These are phyloP conservation scores for Kazachstania martiniae DNA, from an alignment of 805 yeast species.

Conservation along the genomic window DNA sequence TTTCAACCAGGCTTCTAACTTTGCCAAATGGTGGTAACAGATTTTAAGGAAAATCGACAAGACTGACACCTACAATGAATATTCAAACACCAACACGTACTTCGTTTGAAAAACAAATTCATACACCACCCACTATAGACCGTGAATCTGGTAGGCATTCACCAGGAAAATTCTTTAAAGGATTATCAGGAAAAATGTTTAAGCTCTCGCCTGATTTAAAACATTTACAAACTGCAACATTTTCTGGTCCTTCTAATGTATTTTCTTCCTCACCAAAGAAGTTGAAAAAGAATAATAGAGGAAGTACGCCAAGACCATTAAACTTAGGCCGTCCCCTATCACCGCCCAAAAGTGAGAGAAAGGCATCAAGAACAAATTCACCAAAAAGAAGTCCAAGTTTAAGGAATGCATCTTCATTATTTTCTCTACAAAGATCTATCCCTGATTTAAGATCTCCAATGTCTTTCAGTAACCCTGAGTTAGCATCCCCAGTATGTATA, in stretches of 20 bases:
- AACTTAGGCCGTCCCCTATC: constrained; percentile 13
- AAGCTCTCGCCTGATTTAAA: constrained; percentile 12
- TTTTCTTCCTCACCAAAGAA: not conserved
- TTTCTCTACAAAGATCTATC: too few species aligned
- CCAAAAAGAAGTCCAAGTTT: too few species aligned
- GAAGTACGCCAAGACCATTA: constrained; percentile 15
- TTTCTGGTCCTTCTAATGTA: constrained; percentile 5
- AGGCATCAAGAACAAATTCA: constrained; percentile 1
- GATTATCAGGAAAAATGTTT: constrained; percentile 20
- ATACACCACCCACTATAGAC: constrained; percentile 27
- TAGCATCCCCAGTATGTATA: constrained; percentile 7
- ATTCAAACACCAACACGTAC: constrained; percentile 12
- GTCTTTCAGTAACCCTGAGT: too few species aligned
- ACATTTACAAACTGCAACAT: constrained; percentile 2
- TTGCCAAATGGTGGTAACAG: too few species aligned
- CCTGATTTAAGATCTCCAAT: too few species aligned
- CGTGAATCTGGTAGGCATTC: constrained; percentile 10
- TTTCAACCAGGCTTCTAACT: too few species aligned
- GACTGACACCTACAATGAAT: too few species aligned
- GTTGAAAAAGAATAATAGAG: constrained; percentile 8
- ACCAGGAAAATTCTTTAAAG: constrained; percentile 15
- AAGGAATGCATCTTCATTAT: too few species aligned
- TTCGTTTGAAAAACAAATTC: constrained; percentile 14
- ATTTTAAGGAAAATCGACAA: too few species aligned
- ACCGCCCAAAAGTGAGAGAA: constrained; percentile 18